These are phyloP conservation scores for Herpetomonas tarakana DNA, from an alignment of 208 protist species.

Conservation along the genomic window DNA sequence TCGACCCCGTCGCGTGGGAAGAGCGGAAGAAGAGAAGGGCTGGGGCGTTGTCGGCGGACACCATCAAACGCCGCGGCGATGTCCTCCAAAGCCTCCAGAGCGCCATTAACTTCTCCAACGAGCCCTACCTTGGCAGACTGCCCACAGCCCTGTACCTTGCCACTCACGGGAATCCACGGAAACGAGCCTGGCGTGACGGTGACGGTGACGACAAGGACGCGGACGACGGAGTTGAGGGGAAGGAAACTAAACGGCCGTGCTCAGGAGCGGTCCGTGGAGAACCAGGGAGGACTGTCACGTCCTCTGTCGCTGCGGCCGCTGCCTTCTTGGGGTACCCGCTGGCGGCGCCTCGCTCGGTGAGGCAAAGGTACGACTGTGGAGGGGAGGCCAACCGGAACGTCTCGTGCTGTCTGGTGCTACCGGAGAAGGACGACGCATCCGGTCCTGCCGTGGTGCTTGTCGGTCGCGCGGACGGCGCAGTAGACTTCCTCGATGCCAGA, in stretches of 20 bases:
- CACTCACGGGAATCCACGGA: constrained; percentile 1
- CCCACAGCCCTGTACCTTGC: constrained; percentile 29
- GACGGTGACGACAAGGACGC: constrained; percentile 7
- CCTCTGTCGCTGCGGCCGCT: not conserved
- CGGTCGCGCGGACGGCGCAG: constrained; percentile 54
- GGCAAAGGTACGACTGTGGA: not conserved
- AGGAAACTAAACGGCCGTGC: not conserved
- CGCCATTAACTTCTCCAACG: constrained; percentile 42
- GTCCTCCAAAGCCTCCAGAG: constrained; percentile 45
- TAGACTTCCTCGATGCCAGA: constrained; percentile 47
- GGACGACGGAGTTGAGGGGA: not conserved
- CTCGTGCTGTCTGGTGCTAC: constrained; percentile 22
- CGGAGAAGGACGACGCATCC: not conserved
- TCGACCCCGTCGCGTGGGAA: constrained; percentile 24
- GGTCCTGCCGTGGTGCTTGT: constrained; percentile 28
- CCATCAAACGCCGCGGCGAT: constrained; percentile 30
- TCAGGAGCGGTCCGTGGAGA: too few species aligned
- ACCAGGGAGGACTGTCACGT: too few species aligned
- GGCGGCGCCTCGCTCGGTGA: not conserved
- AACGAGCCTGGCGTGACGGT: too few species aligned
- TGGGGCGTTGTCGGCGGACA: constrained; percentile 19
- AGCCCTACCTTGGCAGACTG: constrained; percentile 46
- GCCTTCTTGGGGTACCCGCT: constrained; percentile 4
- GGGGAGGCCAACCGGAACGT: not conserved
- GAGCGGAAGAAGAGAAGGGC: not conserved